Conservation (phyloP, 768 basidiomycete species). For the Amanita rimosa region DNA sequence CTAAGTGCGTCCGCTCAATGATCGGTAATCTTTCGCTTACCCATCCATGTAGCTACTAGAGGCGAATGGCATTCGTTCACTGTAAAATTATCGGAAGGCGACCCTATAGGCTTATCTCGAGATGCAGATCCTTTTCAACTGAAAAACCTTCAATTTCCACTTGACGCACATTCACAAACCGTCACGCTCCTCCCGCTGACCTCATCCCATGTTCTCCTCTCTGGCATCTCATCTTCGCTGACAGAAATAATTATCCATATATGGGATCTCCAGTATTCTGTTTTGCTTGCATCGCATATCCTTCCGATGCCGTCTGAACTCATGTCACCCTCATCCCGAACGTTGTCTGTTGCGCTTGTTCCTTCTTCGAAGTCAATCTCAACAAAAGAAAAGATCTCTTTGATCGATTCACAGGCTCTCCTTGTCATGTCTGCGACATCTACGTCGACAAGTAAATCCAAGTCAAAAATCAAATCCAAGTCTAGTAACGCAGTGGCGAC, state of each 20-base stretch:
- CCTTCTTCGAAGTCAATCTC: conserved; percentile 10
- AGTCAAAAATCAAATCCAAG: neutral
- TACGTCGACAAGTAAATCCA: neutral
- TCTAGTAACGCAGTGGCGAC: conserved; percentile 14
- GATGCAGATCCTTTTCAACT: conserved; percentile 13
- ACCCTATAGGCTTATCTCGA: conserved; percentile 16
- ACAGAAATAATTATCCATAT: conserved; percentile 43
- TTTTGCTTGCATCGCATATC: conserved; percentile 43
- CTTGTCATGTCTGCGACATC: conserved; percentile 26
- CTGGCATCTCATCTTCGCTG: conserved; percentile 24
- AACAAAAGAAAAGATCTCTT: neutral
- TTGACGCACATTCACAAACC: conserved; percentile 10
- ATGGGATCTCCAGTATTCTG: conserved; percentile 62
- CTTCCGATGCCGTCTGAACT: conserved; percentile 39
- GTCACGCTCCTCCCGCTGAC: conserved; percentile 37
- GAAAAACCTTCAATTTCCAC: conserved; percentile 13
- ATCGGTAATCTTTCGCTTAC: neutral
- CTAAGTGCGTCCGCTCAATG: conserved; percentile 26
- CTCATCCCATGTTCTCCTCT: conserved; percentile 49
- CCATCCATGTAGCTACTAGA: conserved; percentile 23
- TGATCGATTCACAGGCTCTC: conserved; percentile 35
- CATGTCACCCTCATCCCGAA: conserved; percentile 12
- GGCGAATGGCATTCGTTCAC: conserved; percentile 30
- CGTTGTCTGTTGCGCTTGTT: conserved; percentile 3
- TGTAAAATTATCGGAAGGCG: conserved; percentile 15